Conservation (phyloP, 768 basidiomycete genomes). For the Naganishia randhawae region DNA sequence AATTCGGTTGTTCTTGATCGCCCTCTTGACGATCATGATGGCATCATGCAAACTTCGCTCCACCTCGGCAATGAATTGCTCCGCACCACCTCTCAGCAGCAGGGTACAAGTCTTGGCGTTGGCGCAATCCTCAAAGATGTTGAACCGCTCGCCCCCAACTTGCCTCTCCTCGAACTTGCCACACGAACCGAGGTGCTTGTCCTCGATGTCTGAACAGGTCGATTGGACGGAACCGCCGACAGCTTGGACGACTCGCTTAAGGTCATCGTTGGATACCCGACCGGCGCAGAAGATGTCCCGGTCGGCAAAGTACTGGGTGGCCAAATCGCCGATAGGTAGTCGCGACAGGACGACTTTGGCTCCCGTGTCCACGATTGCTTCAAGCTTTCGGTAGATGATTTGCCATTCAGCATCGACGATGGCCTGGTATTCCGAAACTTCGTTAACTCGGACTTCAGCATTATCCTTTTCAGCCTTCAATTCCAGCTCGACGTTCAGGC, state of each 20-base stretch:
- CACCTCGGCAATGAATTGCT: slow-evolving; percentile 98
- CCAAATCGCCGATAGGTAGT: slow-evolving; percentile 95
- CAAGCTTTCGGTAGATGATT: slow-evolving; percentile 95
- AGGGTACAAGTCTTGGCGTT: slow-evolving; percentile 94
- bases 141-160: slow-evolving; percentile 94
- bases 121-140: slow-evolving; percentile 87
- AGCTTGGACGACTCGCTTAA: slow-evolving; percentile 90
- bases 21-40: slow-evolving; percentile 99
- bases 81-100: slow-evolving; percentile 88
- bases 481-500: slow-evolving; percentile 95
- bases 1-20: slow-evolving; percentile 89
- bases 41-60: slow-evolving; percentile 96
- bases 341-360: slow-evolving; percentile 97
- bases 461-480: slow-evolving; percentile 99
- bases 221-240: slow-evolving; percentile 92
- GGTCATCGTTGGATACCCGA: slow-evolving; percentile 81
- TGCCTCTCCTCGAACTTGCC: slow-evolving; percentile 88
- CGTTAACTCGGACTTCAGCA: slow-evolving; percentile 94
- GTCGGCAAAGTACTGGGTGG: slow-evolving; percentile 99
- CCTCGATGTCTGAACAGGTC: slow-evolving; percentile 85
- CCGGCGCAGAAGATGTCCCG: slow-evolving; percentile 98
- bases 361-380: slow-evolving; percentile 91
- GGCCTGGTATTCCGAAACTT: slow-evolving; percentile 95
- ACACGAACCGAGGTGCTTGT: slow-evolving; percentile 89
- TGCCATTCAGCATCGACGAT: slow-evolving; percentile 99